phyloP scores from a whole-genome alignment of 2,329 filamentous ascomycete genomes.

The Aspergillus sp. region DNA sequence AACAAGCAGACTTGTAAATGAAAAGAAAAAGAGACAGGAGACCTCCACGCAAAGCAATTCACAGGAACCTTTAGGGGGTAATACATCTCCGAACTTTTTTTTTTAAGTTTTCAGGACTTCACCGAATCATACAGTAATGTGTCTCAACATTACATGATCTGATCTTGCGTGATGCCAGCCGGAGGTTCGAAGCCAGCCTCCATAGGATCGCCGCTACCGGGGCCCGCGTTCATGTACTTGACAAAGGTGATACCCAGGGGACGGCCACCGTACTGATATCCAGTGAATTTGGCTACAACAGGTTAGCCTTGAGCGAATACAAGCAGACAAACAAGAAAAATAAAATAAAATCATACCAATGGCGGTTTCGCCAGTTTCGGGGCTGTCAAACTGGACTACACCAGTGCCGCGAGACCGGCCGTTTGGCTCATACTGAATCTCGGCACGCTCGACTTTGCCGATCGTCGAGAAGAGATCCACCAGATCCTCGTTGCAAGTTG shows the following conservation, averaged over 20 bases:
- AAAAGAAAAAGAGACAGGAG: not conserved
- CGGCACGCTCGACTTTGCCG: constrained; percentile 94
- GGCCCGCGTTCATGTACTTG: constrained; percentile 71
- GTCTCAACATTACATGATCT: constrained; percentile 68
- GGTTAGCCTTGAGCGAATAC: constrained; percentile 17
- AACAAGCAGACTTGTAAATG: not conserved
- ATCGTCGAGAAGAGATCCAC: constrained; percentile 96
- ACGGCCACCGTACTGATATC: constrained; percentile 92
- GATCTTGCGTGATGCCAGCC: constrained; percentile 79
- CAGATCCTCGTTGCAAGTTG: constrained; percentile 94
- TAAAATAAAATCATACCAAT: constrained; percentile 50
- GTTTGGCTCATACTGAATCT: constrained; percentile 97
- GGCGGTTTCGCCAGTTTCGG: constrained; percentile 80
- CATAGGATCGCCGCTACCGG: constrained; percentile 60
- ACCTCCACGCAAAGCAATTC: constrained; percentile 1
- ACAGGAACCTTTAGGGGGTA: constrained; percentile 2
- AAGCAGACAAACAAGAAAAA: not conserved
- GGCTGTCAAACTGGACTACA: constrained; percentile 84
- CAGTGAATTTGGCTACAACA: constrained; percentile 74
- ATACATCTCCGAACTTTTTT: constrained; percentile 6
- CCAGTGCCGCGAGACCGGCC: constrained; percentile 90
- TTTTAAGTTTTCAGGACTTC: not conserved
- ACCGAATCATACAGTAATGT: constrained; percentile 2
- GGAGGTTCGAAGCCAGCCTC: constrained; percentile 59
- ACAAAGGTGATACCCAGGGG: constrained; percentile 89